A percentile compares a stretch with the other conserved stretches of the same genome.
These are phyloP conservation scores for Udeniomyces megalosporus DNA, from an alignment of 768 basidiomycete species.

Conservation along the genomic window DNA sequence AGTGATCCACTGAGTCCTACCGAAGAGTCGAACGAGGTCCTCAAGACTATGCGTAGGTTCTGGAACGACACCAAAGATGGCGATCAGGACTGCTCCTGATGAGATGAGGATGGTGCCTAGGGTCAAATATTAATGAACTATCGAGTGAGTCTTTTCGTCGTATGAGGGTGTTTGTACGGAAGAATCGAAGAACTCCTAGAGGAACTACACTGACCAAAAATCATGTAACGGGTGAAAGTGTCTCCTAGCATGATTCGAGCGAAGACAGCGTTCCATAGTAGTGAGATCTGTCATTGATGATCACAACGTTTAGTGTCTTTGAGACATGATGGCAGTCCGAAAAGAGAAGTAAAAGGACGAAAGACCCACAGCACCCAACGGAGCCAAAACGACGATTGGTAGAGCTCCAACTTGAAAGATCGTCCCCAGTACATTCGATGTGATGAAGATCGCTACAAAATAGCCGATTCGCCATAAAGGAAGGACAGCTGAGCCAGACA, in stretches of 20 bases:
- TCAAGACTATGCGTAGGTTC: constrained; percentile 74
- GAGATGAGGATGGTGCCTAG: constrained; percentile 57
- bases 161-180: too few relatives aligned
- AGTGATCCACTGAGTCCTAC: constrained; percentile 55
- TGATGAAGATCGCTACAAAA: constrained; percentile 25
- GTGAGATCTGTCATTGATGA: constrained; percentile 33
- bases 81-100: constrained; percentile 73
- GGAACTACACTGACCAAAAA: constrained; percentile 39
- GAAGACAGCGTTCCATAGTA: constrained; percentile 89
- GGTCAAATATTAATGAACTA: background rate
- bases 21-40: constrained; percentile 61
- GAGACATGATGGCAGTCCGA: background rate
- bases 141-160: background rate
- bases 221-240: constrained; percentile 65
- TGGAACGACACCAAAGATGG: constrained; percentile 77
- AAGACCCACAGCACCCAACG: constrained; percentile 60
- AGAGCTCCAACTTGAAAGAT: constrained; percentile 84
- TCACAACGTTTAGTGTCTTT: too few relatives aligned
- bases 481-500: background rate
- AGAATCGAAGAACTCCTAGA: too few relatives aligned
- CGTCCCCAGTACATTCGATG: constrained; percentile 73
- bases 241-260: constrained; percentile 71
- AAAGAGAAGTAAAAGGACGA: background rate
- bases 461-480: too few relatives aligned
- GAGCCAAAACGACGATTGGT: constrained; percentile 86